Evolutionary conservation across 805 yeast genomes (phyloP), one percentile per base, ranked within the genome.

Genomic region (Candida pseudofarinosa): DNA sequence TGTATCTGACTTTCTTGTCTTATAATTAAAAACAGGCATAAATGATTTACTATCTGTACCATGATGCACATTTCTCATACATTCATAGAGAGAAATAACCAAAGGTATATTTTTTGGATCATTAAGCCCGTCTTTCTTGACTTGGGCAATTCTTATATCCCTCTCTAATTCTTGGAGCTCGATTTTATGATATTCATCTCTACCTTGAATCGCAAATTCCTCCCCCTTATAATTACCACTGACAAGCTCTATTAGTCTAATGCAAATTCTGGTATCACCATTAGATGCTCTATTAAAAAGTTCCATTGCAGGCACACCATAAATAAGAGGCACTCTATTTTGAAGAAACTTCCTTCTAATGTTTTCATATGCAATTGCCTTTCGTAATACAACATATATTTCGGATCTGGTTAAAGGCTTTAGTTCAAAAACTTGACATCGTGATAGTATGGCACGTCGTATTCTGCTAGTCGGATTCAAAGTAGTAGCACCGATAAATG

Each of bases 401-500:
- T 89, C 88, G 2, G 61, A 62, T 1, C 53, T 47, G 0, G 60
- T 56, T 23, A 89, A 69, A 44, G 76, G 74, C 37, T 77, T 69
- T 47, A 93, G 67, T 4, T 81, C 81, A 57, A 89, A 85, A 0
- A 88, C 80, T 44, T 89, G 83, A 55, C 96, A 87, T 44, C 99
- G 67, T 4, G 96, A 87, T 19, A 88, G 59, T 28, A 93, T 67
- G 0, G 98, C 97, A 42, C 84, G 79, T 46, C 89, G 81, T 34
- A 93, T 64, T 53, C 88, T 83, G 53, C 85, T 83, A 38, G 85
- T 80, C 3, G 97, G 97, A 56, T 89, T 88, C 53, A 88, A 96
- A 0, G 98, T 90, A 0, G 99, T 93, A n/a, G 98, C 97, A 4
- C 99, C 99, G 40, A 91, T 80, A 35, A 93, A 71, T 1, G 81